A percentile compares a stretch with the other conserved stretches of the same genome.
phyloP scores from a whole-genome alignment of 345 rosid genomes.

The Ailanthus altissimus region DNA sequence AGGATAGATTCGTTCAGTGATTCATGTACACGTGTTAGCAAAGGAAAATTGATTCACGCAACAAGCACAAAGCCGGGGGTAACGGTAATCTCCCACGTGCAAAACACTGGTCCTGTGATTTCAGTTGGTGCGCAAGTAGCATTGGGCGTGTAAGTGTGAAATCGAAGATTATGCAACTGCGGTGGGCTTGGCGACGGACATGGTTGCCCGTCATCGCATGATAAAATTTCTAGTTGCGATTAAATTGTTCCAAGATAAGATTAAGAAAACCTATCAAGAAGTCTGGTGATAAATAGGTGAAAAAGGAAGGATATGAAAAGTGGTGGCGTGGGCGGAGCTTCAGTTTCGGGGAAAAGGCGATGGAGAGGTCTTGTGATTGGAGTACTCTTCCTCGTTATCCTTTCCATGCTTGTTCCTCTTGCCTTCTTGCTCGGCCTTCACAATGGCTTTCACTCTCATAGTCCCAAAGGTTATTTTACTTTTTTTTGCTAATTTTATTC shows the following conservation, averaged over 20 bases:
- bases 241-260: neutral
- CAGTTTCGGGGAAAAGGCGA: slow-evolving; percentile 58
- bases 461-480: slow-evolving; percentile 31
- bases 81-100: slow-evolving; percentile 15
- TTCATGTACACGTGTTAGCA: neutral
- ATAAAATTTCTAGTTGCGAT: neutral
- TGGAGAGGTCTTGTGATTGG: slow-evolving; percentile 74
- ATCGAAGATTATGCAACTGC: slow-evolving; percentile 3
- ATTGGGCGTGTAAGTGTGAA: slow-evolving; percentile 1
- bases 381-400: slow-evolving; percentile 77
- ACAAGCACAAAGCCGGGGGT: neutral
- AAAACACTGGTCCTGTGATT: neutral
- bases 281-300: neutral
- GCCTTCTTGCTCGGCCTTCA: slow-evolving; percentile 83
- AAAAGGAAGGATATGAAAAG: slow-evolving; percentile 40
- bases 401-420: slow-evolving; percentile 95
- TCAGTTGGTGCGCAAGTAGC: neutral
- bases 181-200: slow-evolving; percentile 13
- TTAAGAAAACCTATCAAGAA: neutral
- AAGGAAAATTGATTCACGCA: neutral
- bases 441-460: slow-evolving; percentile 73
- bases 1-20: neutral
- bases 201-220: neutral
- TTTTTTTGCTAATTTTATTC: neutral
- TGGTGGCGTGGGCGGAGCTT: slow-evolving; percentile 35